Conservation (phyloP, 106 monocot species). For the Ottelia alismoides region DNA sequence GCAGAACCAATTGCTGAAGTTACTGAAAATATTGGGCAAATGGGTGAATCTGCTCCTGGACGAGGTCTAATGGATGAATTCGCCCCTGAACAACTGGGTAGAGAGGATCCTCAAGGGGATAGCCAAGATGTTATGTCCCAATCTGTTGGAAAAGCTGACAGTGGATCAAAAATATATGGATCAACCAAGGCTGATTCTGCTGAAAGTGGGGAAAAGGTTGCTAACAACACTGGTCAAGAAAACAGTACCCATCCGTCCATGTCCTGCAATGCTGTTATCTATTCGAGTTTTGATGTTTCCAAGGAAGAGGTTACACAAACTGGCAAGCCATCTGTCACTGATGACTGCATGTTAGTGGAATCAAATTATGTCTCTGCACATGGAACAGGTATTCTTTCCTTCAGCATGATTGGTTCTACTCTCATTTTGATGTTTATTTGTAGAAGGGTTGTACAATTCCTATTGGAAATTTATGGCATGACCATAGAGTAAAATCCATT, state of each 20-base stretch:
- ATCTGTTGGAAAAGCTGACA: constrained; percentile 66
- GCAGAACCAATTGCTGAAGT: constrained; percentile 75
- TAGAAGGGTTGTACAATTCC: too few relatives aligned
- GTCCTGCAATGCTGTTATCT: constrained; percentile 91
- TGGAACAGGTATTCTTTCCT: constrained; percentile 35
- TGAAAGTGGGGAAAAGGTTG: constrained; percentile 80
- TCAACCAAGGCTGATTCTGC: constrained; percentile 82
- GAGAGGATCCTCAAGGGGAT: constrained; percentile 79
- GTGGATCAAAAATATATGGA: constrained; percentile 88
- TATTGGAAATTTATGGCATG: too few relatives aligned
- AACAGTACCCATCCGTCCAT: constrained; percentile 67
- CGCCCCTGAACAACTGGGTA: constrained; percentile 62
- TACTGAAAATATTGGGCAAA: constrained; percentile 81
- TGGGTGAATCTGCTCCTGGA: constrained; percentile 78
- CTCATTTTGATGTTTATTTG: too few relatives aligned
- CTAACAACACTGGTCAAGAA: constrained; percentile 33
- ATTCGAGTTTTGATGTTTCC: constrained; percentile 49
- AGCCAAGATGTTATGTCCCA: constrained; percentile 93
- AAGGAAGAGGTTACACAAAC: constrained; percentile 79
- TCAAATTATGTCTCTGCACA: constrained; percentile 43
- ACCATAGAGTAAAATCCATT: too few relatives aligned
- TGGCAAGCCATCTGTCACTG: constrained; percentile 29
- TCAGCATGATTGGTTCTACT: too few relatives aligned
- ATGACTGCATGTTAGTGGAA: constrained; percentile 19
- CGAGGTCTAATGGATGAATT: constrained; percentile 88